Percentiles rank a stretch among this genome's conserved stretches.
phyloP scores from a whole-genome alignment of 805 yeast genomes.

The Nakazawaea molendinolei region DNA sequence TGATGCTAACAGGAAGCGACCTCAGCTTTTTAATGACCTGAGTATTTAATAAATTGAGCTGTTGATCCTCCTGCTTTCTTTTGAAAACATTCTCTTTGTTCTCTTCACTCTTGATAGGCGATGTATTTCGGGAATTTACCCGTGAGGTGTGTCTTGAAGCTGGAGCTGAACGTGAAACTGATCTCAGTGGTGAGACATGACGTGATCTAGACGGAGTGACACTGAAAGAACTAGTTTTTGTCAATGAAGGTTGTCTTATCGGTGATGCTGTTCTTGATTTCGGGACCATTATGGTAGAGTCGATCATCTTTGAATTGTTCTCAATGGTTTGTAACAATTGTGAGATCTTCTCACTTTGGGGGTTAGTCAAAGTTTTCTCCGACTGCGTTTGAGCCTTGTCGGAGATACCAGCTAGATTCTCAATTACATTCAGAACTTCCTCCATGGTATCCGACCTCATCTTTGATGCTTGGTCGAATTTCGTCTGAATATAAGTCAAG shows the following conservation, averaged over 20 bases:
- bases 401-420: not conserved
- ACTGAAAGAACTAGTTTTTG: not conserved
- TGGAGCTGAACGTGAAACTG: constrained; percentile 1
- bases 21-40: no score
- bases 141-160: constrained; percentile 5
- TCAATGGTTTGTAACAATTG: constrained; percentile 4
- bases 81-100: not conserved
- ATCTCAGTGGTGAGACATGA: constrained; percentile 2
- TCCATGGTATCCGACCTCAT: not conserved
- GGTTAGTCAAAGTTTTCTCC: not conserved
- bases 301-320: constrained; percentile 3
- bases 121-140: constrained; percentile 2
- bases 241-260: constrained; percentile 4
- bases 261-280: constrained; percentile 7
- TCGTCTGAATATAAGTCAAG: not conserved
- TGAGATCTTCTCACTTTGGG: constrained; percentile 5
- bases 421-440: not conserved
- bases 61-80: not conserved
- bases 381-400: not conserved
- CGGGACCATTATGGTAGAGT: not conserved
- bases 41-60: no score
- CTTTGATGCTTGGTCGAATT: not conserved
- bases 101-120: not conserved
- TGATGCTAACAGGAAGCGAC: no score
- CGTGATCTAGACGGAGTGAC: not conserved